A percentile compares a stretch with the other conserved stretches of the same genome.
Conservation (phyloP, 441 rosid genomes). For the Metrosideros polymorpha region DNA sequence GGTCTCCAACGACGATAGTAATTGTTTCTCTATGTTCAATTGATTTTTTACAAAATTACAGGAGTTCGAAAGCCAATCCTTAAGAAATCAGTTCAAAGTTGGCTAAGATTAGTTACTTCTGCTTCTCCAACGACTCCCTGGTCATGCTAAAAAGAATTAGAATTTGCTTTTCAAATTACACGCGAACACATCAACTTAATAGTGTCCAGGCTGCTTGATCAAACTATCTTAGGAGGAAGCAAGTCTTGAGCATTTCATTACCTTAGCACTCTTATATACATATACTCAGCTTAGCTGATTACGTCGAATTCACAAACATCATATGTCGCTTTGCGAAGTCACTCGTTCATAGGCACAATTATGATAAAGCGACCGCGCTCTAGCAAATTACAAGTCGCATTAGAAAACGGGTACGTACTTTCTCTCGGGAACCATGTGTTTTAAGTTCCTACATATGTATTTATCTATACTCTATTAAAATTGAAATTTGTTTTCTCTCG, state of each 20-base stretch:
- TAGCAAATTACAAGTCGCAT: neutral
- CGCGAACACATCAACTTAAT: neutral
- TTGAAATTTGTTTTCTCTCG: neutral
- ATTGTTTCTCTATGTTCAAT: too few relatives aligned
- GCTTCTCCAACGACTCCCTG: neutral
- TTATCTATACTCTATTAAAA: neutral
- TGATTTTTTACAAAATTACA: too few relatives aligned
- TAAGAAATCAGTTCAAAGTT: too few relatives aligned
- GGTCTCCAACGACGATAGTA: neutral
- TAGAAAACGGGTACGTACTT: neutral
- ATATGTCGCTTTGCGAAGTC: neutral
- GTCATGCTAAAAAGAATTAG: too few relatives aligned
- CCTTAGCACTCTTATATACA: too few relatives aligned
- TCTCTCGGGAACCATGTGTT: neutral
- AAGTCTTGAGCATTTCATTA: too few relatives aligned
- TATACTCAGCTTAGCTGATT: neutral
- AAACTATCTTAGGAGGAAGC: neutral
- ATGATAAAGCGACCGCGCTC: neutral
- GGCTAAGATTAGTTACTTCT: too few relatives aligned
- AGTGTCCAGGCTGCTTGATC: neutral
- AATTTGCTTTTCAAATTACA: too few relatives aligned
- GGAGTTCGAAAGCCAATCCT: too few relatives aligned
- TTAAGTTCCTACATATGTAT: neutral
- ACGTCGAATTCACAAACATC: neutral
- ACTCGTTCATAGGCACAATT: neutral